phyloP scores from a whole-genome alignment of 331 rosid genomes.

The Erythrophleum ivorense region DNA sequence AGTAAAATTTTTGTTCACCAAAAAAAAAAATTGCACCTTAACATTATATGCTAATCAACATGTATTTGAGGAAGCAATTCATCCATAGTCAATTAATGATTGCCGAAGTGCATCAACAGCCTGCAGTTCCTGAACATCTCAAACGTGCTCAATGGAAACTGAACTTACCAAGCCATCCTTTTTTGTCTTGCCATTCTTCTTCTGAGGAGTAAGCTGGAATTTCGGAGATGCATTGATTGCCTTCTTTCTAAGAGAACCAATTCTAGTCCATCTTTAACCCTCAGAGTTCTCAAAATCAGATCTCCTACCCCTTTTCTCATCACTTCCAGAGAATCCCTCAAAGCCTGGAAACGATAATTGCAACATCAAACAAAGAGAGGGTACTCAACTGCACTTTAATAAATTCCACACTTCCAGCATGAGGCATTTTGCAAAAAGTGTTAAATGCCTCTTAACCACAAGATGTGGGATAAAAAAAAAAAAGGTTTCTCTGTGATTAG shows the following conservation, averaged over 20 bases:
- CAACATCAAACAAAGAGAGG: neutral
- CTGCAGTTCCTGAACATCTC: conserved; percentile 84
- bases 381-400: neutral
- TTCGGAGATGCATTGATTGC: conserved; percentile 94
- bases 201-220: conserved; percentile 85
- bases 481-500: too few species aligned
- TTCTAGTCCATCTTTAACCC: conserved; percentile 89
- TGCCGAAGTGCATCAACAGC: conserved; percentile 87
- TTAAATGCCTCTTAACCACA: neutral
- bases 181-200: conserved; percentile 79
- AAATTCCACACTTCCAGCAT: neutral
- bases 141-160: conserved; percentile 92
- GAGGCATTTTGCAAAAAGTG: neutral
- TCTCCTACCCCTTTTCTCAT: conserved; percentile 84
- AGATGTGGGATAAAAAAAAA: too few species aligned
- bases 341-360: conserved; percentile 60
- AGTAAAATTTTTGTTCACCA: neutral
- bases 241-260: conserved; percentile 91
- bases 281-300: conserved; percentile 96
- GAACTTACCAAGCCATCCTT: conserved; percentile 94
- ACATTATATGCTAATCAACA: conserved; percentile 92
- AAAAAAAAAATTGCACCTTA: conserved; percentile 57
- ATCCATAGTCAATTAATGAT: conserved; percentile 71
- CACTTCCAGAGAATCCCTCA: conserved; percentile 95
- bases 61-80: conserved; percentile 81